Evolutionary conservation across 148 eudicot species (phyloP).

Genomic region (Amaranthus hypochondriacus): DNA sequence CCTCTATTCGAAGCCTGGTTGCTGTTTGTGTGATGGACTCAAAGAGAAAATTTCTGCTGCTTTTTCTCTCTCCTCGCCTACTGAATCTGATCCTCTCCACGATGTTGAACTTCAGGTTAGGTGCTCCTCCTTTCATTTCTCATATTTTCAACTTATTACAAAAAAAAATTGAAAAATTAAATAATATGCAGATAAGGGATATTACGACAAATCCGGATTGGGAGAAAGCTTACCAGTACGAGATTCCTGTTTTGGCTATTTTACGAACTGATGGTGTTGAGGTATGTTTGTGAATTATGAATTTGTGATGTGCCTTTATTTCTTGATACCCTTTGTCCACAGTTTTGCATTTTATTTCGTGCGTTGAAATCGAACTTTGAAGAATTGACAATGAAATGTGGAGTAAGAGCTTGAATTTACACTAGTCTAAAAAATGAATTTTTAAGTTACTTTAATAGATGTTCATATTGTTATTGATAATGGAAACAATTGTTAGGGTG

Average conservation of each 20-base stretch:
- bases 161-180: neutral
- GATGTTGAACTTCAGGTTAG: conserved; percentile 55
- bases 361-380: too few relatives aligned
- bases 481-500: too few relatives aligned
- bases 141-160: neutral
- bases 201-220: conserved; percentile 85
- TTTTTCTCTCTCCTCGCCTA: conserved; percentile 38
- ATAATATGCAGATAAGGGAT: conserved; percentile 57
- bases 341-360: too few relatives aligned
- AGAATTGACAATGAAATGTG: too few relatives aligned
- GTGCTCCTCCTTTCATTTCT: neutral
- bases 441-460: too few relatives aligned
- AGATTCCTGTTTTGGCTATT: conserved; percentile 84
- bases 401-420: too few relatives aligned
- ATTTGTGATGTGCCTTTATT: too few relatives aligned
- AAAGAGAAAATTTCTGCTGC: conserved; percentile 77
- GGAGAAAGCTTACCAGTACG: conserved; percentile 90
- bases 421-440: too few relatives aligned
- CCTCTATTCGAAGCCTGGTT: conserved; percentile 84
- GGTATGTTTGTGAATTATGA: conserved; percentile 29
- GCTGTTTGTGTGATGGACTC: conserved; percentile 94
- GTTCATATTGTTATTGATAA: too few relatives aligned
- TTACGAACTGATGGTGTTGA: conserved; percentile 71
- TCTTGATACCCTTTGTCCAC: too few relatives aligned
- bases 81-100: conserved; percentile 34